Base-by-base conservation (phyloP, 2,329 filamentous ascomycete genomes). In the Colletotrichum musicola region DNA sequence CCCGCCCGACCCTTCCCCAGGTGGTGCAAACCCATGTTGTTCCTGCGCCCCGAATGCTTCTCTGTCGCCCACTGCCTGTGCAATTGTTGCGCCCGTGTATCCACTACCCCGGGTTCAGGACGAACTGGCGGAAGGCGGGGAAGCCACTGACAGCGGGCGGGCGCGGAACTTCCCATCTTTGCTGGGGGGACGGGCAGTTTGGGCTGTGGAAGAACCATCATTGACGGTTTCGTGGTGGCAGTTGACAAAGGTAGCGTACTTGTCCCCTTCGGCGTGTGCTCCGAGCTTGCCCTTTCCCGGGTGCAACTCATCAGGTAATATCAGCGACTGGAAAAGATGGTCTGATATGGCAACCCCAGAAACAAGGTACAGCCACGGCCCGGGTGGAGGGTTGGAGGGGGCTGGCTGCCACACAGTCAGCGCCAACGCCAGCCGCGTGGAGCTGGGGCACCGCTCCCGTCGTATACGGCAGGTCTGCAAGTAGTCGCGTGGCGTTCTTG, bases 41-140 rank as follows among this genome's bases (percentile, higher is more conserved):
- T 57, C 62, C 68, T 69, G 65, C 46, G 65, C 68, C 68, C 68
- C 61, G 55, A 50, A 69, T 65, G 56, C 55, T 56, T 66, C 57
- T 66, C 47, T 56, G 59, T n/a, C 58, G 25, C 30, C 53, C 55
- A 56, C 42, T 42, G 22, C 30, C 51, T n/a, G 16, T 53, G 53
- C 54, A 44, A 22, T 35, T 42, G 49, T 18, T 25, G 42, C 30
- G 18, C 25, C 12, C 46, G 27, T 30, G 47, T 4, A 50, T 16
- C 27, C 30, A 54, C 40, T 64, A 64, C 46, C 65, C 61, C 65
- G 56, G 18, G 40, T 47, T 25, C 40, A 51, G 22, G 27, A 35
- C 38, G 18, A 16, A 35, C 30, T 35, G 16, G 27, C 20, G 22
- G 35, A 20, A 44, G 49, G 59, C 59, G 49, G 38, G 49, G 59